Evolutionary conservation across 352 stramenopile species (phyloP).

Genomic region (Phytophthora kernoviae): DNA sequence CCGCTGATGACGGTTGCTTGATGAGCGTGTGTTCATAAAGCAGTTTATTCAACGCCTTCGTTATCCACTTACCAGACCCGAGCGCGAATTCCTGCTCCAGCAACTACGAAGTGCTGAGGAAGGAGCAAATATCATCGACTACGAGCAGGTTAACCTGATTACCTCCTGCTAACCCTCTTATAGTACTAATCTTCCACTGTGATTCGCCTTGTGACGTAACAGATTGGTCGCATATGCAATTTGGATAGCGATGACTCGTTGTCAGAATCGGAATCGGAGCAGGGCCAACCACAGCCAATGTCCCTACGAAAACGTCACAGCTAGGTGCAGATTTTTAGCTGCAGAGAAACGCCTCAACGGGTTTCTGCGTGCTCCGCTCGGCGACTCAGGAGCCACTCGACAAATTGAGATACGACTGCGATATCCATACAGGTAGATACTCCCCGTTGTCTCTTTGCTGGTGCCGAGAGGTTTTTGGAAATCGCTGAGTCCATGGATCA

Average conservation of each 20-base stretch:
- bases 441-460: conserved; percentile 46
- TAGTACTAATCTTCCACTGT: no score
- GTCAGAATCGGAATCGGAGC: conserved; percentile 36
- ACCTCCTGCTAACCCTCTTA: background rate
- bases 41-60: conserved; percentile 48
- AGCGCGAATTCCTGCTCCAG: conserved; percentile 52
- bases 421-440: conserved; percentile 25
- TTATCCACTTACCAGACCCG: conserved; percentile 44
- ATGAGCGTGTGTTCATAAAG: conserved; percentile 43
- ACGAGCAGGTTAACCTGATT: conserved; percentile 43
- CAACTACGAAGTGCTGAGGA: conserved; percentile 34
- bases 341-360: conserved; percentile 48
- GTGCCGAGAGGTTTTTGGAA: conserved; percentile 62
- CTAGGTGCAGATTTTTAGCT: conserved; percentile 28
- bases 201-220: background rate
- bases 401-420: background rate
- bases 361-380: conserved; percentile 39
- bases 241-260: conserved; percentile 61
- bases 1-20: conserved; percentile 40
- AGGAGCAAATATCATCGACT: conserved; percentile 40
- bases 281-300: conserved; percentile 5
- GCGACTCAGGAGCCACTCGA: background rate
- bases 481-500: conserved; percentile 42
- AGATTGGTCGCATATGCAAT: conserved; percentile 45
- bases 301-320: conserved; percentile 26